phyloP scores from a whole-genome alignment of 495 filamentous ascomycete genomes.

The Daldinia bambusicola region DNA sequence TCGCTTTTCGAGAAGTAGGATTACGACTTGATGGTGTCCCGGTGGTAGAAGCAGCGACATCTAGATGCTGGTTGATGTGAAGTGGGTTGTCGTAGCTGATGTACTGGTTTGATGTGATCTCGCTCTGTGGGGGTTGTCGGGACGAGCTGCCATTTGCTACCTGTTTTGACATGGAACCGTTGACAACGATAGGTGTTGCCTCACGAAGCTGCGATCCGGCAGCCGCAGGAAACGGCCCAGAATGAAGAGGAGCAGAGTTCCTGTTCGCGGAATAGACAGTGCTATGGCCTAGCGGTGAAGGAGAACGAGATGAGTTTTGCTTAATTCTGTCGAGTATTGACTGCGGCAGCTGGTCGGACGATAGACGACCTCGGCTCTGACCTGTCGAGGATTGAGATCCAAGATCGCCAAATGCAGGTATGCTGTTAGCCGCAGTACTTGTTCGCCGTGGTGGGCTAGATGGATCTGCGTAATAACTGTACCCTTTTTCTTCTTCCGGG shows the following conservation, averaged over 20 bases:
- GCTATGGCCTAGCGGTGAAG: slow-evolving; percentile 62
- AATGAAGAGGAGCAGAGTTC: slow-evolving; percentile 51
- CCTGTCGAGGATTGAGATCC: slow-evolving; percentile 41
- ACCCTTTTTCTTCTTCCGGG: slow-evolving; percentile 51
- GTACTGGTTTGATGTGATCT: slow-evolving; percentile 44
- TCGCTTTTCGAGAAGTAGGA: slow-evolving; percentile 33
- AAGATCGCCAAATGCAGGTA: slow-evolving; percentile 58
- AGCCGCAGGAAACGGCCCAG: slow-evolving; percentile 48
- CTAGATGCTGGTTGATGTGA: slow-evolving; percentile 51
- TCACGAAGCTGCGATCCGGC: slow-evolving; percentile 45
- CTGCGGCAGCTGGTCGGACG: slow-evolving; percentile 62
- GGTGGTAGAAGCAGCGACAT: slow-evolving; percentile 30
- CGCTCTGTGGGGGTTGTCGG: slow-evolving; percentile 42
- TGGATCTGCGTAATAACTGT: slow-evolving; percentile 43
- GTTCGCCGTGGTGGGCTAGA: slow-evolving; percentile 49
- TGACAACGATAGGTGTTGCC: slow-evolving; percentile 58
- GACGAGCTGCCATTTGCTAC: slow-evolving; percentile 34
- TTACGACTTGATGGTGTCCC: slow-evolving; percentile 40
- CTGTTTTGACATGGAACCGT: slow-evolving; percentile 54
- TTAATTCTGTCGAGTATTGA: slow-evolving; percentile 62
- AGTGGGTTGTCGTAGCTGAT: slow-evolving; percentile 53
- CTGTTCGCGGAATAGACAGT: slow-evolving; percentile 57
- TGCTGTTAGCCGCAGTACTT: slow-evolving; percentile 49
- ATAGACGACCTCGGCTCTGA: slow-evolving; percentile 55
- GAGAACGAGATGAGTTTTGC: slow-evolving; percentile 61